Conservation (phyloP, 228 moss, liverwort and hornwort species). For the Sphagnum magellanicum region DNA sequence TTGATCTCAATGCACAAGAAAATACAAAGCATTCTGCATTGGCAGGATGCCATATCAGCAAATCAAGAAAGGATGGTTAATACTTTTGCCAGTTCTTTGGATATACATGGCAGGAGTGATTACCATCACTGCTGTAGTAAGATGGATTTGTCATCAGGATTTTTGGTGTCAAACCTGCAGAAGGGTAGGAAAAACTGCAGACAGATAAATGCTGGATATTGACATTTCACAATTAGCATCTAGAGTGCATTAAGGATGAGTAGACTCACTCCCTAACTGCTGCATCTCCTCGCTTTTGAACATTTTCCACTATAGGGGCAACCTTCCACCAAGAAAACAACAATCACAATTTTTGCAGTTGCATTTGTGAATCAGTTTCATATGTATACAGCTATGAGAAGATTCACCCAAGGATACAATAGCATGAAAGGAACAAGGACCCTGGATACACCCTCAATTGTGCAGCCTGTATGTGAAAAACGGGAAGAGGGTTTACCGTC, state of each 20-base stretch:
- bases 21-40: background rate
- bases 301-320: slow-evolving; percentile 78
- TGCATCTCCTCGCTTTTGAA: slow-evolving; percentile 67
- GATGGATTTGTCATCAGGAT: no score
- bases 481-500: slow-evolving; percentile 25
- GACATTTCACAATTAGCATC: no score
- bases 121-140: no score
- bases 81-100: no score
- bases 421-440: background rate
- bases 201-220: no score
- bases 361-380: background rate
- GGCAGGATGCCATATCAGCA: no score
- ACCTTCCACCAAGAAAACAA: slow-evolving; percentile 35
- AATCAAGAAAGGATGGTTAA: no score
- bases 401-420: background rate
- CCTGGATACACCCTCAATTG: background rate
- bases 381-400: background rate
- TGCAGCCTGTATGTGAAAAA: background rate
- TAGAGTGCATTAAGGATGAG: background rate
- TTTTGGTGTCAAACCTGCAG: no score
- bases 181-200: no score
- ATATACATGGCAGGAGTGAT: no score
- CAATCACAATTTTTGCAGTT: background rate
- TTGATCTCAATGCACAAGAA: background rate
- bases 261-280: slow-evolving; percentile 78